Conservation (phyloP, 2,329 filamentous ascomycete species). For the Bipolaris victoriae region DNA sequence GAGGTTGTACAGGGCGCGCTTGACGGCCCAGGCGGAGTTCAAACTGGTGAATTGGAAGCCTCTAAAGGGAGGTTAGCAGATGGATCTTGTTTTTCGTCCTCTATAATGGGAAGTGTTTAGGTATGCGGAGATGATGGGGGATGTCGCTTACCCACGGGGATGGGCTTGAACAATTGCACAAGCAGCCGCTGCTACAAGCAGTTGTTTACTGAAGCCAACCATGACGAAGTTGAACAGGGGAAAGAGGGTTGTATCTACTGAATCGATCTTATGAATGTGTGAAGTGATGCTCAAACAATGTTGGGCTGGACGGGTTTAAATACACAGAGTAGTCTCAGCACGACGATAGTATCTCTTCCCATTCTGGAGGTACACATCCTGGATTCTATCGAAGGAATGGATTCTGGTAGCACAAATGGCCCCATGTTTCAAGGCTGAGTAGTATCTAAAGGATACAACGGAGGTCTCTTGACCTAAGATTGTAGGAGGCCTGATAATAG, state of each 20-base stretch:
- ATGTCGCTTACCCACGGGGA: background rate
- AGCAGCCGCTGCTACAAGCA: background rate
- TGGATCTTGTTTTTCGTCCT: too few relatives aligned
- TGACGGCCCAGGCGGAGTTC: conserved; percentile 9
- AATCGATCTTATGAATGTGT: background rate
- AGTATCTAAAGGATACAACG: background rate
- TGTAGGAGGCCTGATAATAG: background rate
- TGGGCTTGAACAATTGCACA: background rate
- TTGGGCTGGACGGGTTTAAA: background rate
- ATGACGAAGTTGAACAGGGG: background rate
- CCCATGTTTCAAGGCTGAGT: background rate
- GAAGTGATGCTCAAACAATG: background rate
- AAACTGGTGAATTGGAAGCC: conserved; percentile 7
- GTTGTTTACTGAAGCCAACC: background rate
- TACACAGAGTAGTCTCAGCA: background rate
- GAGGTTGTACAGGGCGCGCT: conserved; percentile 12
- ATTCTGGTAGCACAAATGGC: background rate
- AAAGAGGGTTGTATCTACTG: background rate
- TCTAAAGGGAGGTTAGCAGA: background rate
- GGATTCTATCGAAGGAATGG: background rate
- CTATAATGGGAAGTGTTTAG: background rate
- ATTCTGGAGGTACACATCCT: background rate
- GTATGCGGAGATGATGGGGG: too few relatives aligned
- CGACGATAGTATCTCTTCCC: background rate
- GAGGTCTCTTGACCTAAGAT: background rate